Evolutionary conservation across 2,329 filamentous ascomycete species (phyloP).

Genomic region (Blastomyces silverae): DNA sequence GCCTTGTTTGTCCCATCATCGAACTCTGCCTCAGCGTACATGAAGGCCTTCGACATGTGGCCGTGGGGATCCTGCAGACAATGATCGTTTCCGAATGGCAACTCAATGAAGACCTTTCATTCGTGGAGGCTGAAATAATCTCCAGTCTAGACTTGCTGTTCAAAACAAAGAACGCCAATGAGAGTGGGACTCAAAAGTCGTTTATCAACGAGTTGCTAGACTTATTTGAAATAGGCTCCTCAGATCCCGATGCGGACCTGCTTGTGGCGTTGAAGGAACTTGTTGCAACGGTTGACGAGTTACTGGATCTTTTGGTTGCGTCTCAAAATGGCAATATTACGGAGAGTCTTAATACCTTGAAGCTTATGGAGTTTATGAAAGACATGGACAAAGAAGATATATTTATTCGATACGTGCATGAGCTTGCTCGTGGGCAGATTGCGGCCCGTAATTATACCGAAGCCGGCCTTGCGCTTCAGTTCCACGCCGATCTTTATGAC

Average conservation of each 20-base stretch:
- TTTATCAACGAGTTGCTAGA: conserved; percentile 81
- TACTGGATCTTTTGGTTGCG: conserved; percentile 82
- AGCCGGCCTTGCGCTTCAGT: conserved; percentile 76
- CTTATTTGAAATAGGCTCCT: conserved; percentile 65
- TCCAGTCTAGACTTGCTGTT: conserved; percentile 86
- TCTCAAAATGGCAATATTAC: conserved; percentile 69
- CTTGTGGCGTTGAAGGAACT: conserved; percentile 70
- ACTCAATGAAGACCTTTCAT: conserved; percentile 79
- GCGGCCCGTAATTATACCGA: conserved; percentile 73
- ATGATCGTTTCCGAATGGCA: conserved; percentile 99
- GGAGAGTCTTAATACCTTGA: conserved; percentile 81
- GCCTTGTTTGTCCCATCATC: conserved; percentile 82
- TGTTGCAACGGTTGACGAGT: conserved; percentile 77
- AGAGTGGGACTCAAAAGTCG: conserved; percentile 83
- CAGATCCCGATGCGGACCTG: conserved; percentile 48
- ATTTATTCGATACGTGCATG: conserved; percentile 91
- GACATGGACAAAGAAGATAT: conserved; percentile 98
- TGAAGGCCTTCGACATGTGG: conserved; percentile 79
- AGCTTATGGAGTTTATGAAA: conserved; percentile 90
- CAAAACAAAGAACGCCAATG: conserved; percentile 79
- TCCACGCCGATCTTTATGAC: conserved; percentile 87
- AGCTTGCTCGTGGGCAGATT: conserved; percentile 71
- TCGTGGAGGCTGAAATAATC: conserved; percentile 94
- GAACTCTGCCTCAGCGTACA: conserved; percentile 94
- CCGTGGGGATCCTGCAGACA: conserved; percentile 86